A percentile compares a stretch with the other conserved stretches of the same genome.
These are phyloP conservation scores for Aspergillus caelatus DNA, from an alignment of 2,329 filamentous ascomycete genomes.

Conservation along the genomic window DNA sequence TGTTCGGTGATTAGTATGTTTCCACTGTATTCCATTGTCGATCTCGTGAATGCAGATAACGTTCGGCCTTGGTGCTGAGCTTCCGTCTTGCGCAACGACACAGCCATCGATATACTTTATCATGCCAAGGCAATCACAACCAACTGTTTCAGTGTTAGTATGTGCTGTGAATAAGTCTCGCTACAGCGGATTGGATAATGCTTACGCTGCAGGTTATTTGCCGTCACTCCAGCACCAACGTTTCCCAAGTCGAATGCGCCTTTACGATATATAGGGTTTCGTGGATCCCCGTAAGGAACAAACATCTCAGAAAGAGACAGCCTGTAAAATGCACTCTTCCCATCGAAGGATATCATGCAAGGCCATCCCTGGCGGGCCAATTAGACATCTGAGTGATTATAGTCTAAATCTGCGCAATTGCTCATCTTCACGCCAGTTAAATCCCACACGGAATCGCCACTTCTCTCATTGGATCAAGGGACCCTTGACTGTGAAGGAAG, in stretches of 20 bases:
- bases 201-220: slow-evolving; percentile 42
- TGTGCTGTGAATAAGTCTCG: not conserved
- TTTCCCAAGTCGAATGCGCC: too few relatives aligned
- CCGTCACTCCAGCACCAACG: slow-evolving; percentile 36
- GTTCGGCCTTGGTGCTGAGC: slow-evolving; percentile 41
- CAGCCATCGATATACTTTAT: slow-evolving; percentile 48
- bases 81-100: slow-evolving; percentile 34
- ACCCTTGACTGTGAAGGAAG: slow-evolving; percentile 27
- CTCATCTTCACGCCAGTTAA: slow-evolving; percentile 47
- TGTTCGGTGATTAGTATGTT: slow-evolving; percentile 38
- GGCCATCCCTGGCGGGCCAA: slow-evolving; percentile 27
- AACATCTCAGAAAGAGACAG: slow-evolving; percentile 48
- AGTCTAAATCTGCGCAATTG: not conserved
- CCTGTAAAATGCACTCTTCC: slow-evolving; percentile 44
- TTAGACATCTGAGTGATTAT: too few relatives aligned
- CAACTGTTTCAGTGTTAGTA: slow-evolving; percentile 17
- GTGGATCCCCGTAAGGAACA: too few relatives aligned
- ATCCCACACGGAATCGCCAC: slow-evolving; percentile 47
- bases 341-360: slow-evolving; percentile 45
- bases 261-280: too few relatives aligned
- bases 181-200: not conserved
- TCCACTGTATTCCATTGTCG: slow-evolving; percentile 40
- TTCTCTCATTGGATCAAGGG: slow-evolving; percentile 46
- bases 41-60: slow-evolving; percentile 47
- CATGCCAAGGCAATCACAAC: slow-evolving; percentile 45